These are phyloP conservation scores for Starmerella vitae DNA, from an alignment of 805 yeast species.

Conservation along the genomic window DNA sequence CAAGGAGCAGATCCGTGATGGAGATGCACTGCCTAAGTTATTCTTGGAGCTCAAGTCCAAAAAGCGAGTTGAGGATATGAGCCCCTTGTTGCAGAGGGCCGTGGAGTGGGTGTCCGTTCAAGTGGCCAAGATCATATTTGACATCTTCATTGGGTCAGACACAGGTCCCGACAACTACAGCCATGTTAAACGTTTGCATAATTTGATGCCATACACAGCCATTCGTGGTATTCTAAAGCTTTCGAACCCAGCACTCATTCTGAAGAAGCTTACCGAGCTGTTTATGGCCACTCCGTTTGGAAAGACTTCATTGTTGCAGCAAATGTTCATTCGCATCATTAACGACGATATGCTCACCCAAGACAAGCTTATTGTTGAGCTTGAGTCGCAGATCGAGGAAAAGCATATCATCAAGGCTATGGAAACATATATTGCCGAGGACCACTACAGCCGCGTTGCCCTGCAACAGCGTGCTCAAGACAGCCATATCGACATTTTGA, in stretches of 20 bases:
- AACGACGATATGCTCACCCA: slow-evolving; percentile 62
- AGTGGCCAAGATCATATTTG: slow-evolving; percentile 71
- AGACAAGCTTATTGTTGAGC: slow-evolving; percentile 37
- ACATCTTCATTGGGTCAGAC: slow-evolving; percentile 67
- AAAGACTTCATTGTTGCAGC: slow-evolving; percentile 53
- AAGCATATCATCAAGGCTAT: slow-evolving; percentile 17
- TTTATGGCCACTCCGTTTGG: slow-evolving; percentile 72
- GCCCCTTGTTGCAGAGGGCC: slow-evolving; percentile 55
- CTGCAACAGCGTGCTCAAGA: slow-evolving; percentile 23
- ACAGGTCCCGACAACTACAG: slow-evolving; percentile 61
- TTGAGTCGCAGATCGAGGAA: slow-evolving; percentile 31
- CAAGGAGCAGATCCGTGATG: slow-evolving; percentile 39
- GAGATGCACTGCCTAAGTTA: slow-evolving; percentile 44
- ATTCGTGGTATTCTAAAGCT: slow-evolving; percentile 63
- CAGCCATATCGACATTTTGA: slow-evolving; percentile 17
- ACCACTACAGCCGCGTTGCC: slow-evolving; percentile 21
- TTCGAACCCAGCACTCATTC: slow-evolving; percentile 77
- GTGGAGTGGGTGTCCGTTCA: slow-evolving; percentile 75
- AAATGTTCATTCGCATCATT: slow-evolving; percentile 55
- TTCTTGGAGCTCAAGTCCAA: slow-evolving; percentile 54
- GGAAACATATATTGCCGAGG: slow-evolving; percentile 17
- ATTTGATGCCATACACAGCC: slow-evolving; percentile 64
- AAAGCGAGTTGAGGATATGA: slow-evolving; percentile 39
- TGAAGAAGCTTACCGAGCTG: slow-evolving; percentile 66
- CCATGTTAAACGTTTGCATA: slow-evolving; percentile 59